Evolutionary conservation across 345 rosid genomes (phyloP).

Genomic region (Eucalyptus pauciflora): DNA sequence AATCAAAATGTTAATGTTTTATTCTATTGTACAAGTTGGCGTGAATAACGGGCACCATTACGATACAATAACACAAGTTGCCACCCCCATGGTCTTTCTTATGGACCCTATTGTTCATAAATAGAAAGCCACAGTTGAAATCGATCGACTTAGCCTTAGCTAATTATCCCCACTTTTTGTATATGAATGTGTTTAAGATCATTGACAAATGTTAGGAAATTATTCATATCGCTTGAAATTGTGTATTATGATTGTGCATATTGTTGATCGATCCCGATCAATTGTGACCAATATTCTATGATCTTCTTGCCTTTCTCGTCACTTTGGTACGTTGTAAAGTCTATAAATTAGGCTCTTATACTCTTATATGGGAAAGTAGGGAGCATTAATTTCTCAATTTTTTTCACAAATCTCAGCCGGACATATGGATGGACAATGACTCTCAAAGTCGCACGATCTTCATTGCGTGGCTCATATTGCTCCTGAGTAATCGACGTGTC

Average conservation of each 20-base stretch:
- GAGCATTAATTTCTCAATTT: background rate
- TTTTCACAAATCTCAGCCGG: background rate
- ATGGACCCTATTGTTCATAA: rapidly evolving
- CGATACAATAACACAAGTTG: background rate
- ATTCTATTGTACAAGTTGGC: background rate
- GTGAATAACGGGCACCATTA: background rate
- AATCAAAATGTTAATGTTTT: background rate
- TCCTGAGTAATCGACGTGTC: background rate
- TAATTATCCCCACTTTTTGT: background rate
- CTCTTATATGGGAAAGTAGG: background rate
- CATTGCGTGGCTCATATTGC: background rate
- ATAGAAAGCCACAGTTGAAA: background rate
- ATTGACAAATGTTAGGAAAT: no score
- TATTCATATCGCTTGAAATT: no score
- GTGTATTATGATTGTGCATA: background rate
- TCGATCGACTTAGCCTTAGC: background rate
- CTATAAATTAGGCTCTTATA: rapidly evolving
- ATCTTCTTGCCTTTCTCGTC: background rate
- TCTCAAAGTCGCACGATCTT: background rate
- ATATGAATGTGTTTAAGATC: background rate
- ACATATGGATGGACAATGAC: background rate
- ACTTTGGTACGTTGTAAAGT: no score
- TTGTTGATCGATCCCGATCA: background rate
- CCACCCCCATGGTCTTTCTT: background rate
- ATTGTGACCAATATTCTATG: background rate